Percentiles rank a stretch among this genome's conserved stretches.
Conservation (phyloP, 2,329 filamentous ascomycete species). For the Lachnellula willkommii region DNA sequence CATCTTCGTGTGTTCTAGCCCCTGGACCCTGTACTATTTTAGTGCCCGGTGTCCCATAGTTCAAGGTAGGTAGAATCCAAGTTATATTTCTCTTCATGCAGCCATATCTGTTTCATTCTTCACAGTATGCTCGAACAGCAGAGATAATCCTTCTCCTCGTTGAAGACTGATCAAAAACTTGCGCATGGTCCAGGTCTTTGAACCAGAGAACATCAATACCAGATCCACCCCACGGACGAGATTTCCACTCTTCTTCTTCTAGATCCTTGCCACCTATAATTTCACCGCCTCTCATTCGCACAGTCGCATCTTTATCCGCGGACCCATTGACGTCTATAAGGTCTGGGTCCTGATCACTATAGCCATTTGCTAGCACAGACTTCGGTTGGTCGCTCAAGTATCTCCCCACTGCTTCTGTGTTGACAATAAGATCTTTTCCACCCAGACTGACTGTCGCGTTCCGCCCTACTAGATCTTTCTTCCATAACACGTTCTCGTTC, state of each 20-base stretch:
- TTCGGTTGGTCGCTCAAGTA: conserved; percentile 39
- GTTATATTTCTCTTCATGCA: neutral
- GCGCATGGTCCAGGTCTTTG: conserved; percentile 50
- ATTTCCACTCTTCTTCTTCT: conserved; percentile 28
- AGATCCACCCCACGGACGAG: conserved; percentile 27
- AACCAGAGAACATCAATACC: conserved; percentile 50
- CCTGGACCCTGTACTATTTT: neutral
- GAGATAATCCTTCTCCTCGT: conserved; percentile 32
- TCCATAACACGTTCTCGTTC: conserved; percentile 56
- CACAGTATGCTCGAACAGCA: conserved; percentile 28
- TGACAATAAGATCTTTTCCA: conserved; percentile 49
- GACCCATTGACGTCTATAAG: conserved; percentile 17
- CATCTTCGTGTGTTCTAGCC: no score
- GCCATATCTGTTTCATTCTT: conserved; percentile 1
- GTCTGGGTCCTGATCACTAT: conserved; percentile 11
- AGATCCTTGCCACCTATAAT: conserved; percentile 8
- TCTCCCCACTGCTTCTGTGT: conserved; percentile 46
- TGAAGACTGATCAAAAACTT: conserved; percentile 42
- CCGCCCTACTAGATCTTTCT: conserved; percentile 43
- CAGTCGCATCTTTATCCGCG: neutral
- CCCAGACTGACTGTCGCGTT: conserved; percentile 45
- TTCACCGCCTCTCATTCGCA: conserved; percentile 21
- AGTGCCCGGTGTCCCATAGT: neutral
- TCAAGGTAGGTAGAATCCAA: neutral
- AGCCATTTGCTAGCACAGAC: conserved; percentile 1